phyloP scores from a whole-genome alignment of 2,329 filamentous ascomycete species.

The Penicillium sp. region DNA sequence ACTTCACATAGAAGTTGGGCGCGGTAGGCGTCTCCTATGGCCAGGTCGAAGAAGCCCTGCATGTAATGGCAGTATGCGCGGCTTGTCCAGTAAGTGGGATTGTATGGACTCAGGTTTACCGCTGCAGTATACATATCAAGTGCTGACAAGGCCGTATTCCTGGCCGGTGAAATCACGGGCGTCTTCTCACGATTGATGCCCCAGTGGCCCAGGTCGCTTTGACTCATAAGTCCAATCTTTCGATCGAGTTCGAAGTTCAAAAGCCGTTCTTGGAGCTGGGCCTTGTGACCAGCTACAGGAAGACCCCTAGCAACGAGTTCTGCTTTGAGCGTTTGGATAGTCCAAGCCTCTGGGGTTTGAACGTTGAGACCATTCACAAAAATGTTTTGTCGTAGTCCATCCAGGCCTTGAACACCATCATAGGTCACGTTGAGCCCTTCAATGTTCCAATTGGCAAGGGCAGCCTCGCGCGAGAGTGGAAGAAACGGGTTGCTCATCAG shows the following conservation, averaged over 20 bases:
- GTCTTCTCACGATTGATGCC: conserved; percentile 20
- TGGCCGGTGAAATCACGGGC: conserved; percentile 17
- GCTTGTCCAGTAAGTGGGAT: conserved; percentile 40
- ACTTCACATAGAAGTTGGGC: conserved; percentile 37
- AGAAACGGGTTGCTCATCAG: conserved; percentile 24
- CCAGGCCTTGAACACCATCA: conserved; percentile 4
- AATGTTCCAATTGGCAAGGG: conserved; percentile 6
- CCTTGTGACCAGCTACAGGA: conserved; percentile 6
- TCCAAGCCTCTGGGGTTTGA: conserved; percentile 5
- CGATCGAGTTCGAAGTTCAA: conserved; percentile 19
- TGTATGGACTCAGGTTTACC: conserved; percentile 37
- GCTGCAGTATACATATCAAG: conserved; percentile 42
- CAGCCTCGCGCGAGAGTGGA: conserved; percentile 18
- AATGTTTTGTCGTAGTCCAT: background rate
- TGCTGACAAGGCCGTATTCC: conserved; percentile 8
- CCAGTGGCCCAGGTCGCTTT: conserved; percentile 32
- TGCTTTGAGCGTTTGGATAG: background rate
- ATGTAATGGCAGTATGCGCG: conserved; percentile 38
- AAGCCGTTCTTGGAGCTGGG: conserved; percentile 23
- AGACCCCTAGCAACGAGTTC: conserved; percentile 20
- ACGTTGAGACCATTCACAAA: conserved; percentile 1
- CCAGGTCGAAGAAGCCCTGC: conserved; percentile 36
- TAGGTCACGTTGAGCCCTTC: conserved; percentile 9
- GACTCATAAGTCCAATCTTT: conserved; percentile 21
- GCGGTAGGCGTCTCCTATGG: conserved; percentile 40